Base-by-base conservation (phyloP, 768 basidiomycete species). In the Saitozyma podzolica region DNA sequence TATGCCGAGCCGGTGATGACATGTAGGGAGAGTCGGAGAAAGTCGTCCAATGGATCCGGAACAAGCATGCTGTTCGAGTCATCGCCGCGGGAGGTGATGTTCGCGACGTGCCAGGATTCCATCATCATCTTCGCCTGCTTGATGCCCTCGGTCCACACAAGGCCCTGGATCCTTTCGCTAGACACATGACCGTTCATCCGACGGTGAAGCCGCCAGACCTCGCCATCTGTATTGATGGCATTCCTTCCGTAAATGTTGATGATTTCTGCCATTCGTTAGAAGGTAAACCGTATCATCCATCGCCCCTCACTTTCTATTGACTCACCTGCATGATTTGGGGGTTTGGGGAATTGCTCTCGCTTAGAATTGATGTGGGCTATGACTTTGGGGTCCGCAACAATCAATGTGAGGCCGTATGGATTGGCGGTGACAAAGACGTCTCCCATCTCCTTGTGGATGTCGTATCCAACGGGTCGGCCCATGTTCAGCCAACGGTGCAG, bases 171-270 rank as follows among this genome's bases (percentile, higher is more conserved):
- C 45, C n/a, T n/a, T 47, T 47, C 45, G 10, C 45, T n/a, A 47
- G n/a, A 47, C n/a, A 47, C 45, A 10, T n/a, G 10, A 10, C 45
- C 45, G 10, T 10, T 47, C 10, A 47, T 10, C n/a, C n/a, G 10
- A 10, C 45, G 45, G n/a, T 47, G 45, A 10, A 47, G 45, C 45
- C 45, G 10, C 45, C 45, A 47, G n/a, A 47, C 45, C 45, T 47
- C 45, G n/a, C 45, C 45, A n/a, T 47, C 45, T 47, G 45, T n/a
- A 47, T 47, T 47, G 45, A 47, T 47, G 45, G n/a, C 45, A 47
- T 47, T 47, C 45, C 45, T 10, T 47, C 45, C 45, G 45, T 47
- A 47, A 47, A n/a, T n/a, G 45, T 47, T 47, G 45, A 47, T 47
- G 45, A 47, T 47, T 10, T 10, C 45, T n/a, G n/a, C n/a, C n/a